phyloP scores from a whole-genome alignment of 140 eudicot species.

The Oenanthe javanica region DNA sequence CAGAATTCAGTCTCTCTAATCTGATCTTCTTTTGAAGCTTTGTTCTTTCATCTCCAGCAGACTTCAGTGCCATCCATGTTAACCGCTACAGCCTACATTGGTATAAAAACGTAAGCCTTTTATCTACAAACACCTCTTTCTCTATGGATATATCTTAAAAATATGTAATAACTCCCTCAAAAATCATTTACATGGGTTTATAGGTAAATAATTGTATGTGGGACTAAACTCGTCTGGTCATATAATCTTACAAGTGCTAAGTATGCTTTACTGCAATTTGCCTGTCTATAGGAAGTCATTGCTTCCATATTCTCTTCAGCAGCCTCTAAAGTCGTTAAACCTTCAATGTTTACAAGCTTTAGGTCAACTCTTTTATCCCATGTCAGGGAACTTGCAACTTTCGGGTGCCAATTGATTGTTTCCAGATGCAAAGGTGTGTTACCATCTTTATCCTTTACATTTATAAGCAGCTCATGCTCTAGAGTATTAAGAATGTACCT shows the following conservation, averaged over 20 bases:
- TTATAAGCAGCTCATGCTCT: constrained; percentile 23
- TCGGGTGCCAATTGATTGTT: constrained; percentile 31
- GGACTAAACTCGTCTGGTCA: too few species aligned
- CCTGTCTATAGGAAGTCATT: constrained; percentile 29
- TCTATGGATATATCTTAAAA: not conserved
- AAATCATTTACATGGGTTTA: too few species aligned
- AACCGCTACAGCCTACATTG: constrained; percentile 19
- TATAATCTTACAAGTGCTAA: too few species aligned
- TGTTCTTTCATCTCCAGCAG: constrained; percentile 20
- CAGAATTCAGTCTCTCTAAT: not conserved
- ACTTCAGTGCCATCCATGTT: constrained; percentile 33
- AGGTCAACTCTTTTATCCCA: constrained; percentile 25
- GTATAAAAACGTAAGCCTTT: not conserved
- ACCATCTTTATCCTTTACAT: constrained; percentile 37
- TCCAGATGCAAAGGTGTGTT: constrained; percentile 47
- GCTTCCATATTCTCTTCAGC: constrained; percentile 36
- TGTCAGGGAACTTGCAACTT: constrained; percentile 24
- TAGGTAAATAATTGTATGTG: too few species aligned
- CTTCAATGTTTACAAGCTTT: constrained; percentile 15
- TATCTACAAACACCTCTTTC: not conserved
- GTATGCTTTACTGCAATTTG: not conserved
- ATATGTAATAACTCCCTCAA: too few species aligned
- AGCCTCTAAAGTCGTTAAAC: constrained; percentile 33
- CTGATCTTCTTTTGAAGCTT: not conserved
- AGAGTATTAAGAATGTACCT: constrained; percentile 18